These are phyloP conservation scores for Torulaspora franciscae DNA, from an alignment of 805 yeast species.

Conservation along the genomic window DNA sequence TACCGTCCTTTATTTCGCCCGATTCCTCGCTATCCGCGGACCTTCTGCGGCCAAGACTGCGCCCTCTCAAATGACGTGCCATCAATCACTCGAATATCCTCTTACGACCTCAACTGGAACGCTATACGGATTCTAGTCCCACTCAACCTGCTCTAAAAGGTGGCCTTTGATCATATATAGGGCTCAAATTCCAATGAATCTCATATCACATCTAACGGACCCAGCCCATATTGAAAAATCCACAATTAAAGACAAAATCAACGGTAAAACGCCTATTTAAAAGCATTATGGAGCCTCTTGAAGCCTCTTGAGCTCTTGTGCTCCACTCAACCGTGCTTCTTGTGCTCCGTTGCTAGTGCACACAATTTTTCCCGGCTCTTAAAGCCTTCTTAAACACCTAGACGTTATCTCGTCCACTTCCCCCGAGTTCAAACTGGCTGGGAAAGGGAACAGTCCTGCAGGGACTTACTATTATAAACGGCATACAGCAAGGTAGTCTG, in stretches of 20 bases:
- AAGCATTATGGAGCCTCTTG: neutral
- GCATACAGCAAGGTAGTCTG: neutral
- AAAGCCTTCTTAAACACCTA: no score
- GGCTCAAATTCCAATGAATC: neutral
- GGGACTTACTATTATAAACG: no score
- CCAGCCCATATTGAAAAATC: neutral
- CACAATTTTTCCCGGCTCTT: no score
- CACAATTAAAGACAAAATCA: neutral
- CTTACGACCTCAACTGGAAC: neutral
- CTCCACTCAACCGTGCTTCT: neutral
- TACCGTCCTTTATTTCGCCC: conserved; percentile 27
- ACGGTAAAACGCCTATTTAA: neutral
- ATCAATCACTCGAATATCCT: conserved; percentile 2
- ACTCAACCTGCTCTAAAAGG: neutral
- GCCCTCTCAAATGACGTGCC: conserved; percentile 16
- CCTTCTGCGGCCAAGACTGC: conserved; percentile 11
- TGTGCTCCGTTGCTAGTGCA: neutral
- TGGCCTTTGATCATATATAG: neutral
- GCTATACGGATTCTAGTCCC: neutral
- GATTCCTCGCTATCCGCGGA: conserved; percentile 13
- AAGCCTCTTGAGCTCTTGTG: neutral
- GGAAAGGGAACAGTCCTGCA: no score
- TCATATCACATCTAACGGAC: neutral
- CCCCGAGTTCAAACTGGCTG: neutral
- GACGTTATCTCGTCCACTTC: neutral